These are phyloP conservation scores for Tetragonia tetragonoides DNA, from an alignment of 148 eudicot species.

Conservation along the genomic window DNA sequence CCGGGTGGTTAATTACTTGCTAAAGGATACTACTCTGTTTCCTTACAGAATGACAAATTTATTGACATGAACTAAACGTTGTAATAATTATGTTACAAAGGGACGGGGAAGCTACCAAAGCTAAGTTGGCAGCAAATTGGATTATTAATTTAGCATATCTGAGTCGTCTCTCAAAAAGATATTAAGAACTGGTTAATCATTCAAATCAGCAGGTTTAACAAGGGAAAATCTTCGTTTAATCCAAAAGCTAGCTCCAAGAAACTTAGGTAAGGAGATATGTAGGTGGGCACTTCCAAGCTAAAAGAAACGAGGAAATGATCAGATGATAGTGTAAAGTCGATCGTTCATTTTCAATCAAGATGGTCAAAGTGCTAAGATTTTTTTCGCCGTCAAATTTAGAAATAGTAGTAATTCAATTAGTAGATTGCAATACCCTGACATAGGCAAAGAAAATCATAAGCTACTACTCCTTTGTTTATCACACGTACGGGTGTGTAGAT, in stretches of 20 bases:
- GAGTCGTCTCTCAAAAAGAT: background rate
- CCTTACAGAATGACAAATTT: background rate
- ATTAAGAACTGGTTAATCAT: constrained; percentile 2
- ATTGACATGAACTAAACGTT: background rate
- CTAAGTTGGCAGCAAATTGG: constrained; percentile 12
- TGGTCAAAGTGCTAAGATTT: constrained; percentile 3
- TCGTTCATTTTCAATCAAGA: background rate
- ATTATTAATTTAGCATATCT: background rate
- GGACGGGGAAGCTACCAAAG: constrained; percentile 7
- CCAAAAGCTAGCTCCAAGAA: constrained; percentile 26
- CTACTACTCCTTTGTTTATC: background rate
- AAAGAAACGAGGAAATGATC: background rate
- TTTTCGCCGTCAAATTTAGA: background rate
- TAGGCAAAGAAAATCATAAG: constrained; percentile 6
- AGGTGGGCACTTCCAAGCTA: background rate
- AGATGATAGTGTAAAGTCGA: background rate
- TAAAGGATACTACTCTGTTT: constrained; percentile 5
- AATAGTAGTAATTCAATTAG: background rate
- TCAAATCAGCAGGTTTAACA: constrained; percentile 9
- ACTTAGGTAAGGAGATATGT: constrained; percentile 18
- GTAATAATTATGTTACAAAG: background rate
- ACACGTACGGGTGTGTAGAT: too few species aligned
- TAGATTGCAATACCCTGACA: constrained; percentile 1
- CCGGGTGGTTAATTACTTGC: constrained; percentile 18
- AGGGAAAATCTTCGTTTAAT: constrained; percentile 5